Conservation (phyloP, 2,329 filamentous ascomycete genomes). For the Akanthomyces lecanii region DNA sequence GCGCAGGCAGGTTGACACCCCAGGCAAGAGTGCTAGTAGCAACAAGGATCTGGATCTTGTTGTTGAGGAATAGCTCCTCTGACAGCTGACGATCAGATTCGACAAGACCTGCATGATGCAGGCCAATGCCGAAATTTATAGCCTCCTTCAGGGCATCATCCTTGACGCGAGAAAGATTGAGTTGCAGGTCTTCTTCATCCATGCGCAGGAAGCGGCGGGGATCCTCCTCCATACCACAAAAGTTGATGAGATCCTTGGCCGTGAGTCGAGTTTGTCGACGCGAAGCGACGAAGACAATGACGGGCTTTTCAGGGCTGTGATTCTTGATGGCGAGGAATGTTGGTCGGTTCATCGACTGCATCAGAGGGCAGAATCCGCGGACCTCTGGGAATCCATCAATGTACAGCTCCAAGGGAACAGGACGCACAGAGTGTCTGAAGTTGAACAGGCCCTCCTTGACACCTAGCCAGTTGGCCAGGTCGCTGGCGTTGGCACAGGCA, state of each 20-base stretch:
- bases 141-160: conserved; percentile 90
- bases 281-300: conserved; percentile 97
- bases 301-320: conserved; percentile 92
- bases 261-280: conserved; percentile 91
- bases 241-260: conserved; percentile 93
- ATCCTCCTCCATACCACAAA: conserved; percentile 97
- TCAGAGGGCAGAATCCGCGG: conserved; percentile 90
- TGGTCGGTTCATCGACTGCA: conserved; percentile 98
- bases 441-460: conserved; percentile 96
- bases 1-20: conserved; percentile 96
- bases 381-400: conserved; percentile 97
- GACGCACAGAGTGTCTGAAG: conserved; percentile 93
- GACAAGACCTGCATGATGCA: conserved; percentile 95
- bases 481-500: conserved; percentile 90
- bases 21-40: conserved; percentile 95
- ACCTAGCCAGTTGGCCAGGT: conserved; percentile 93
- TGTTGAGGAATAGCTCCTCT: conserved; percentile 92
- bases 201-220: conserved; percentile 88
- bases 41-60: conserved; percentile 95
- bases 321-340: conserved; percentile 96
- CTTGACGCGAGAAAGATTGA: conserved; percentile 85
- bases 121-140: conserved; percentile 92
- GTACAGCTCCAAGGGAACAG: conserved; percentile 91
- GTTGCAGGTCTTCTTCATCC: conserved; percentile 87
- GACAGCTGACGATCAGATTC: conserved; percentile 88